Evolutionary conservation across 2,329 filamentous ascomycete species (phyloP).

Genomic region (Aureobasidium namibiae): DNA sequence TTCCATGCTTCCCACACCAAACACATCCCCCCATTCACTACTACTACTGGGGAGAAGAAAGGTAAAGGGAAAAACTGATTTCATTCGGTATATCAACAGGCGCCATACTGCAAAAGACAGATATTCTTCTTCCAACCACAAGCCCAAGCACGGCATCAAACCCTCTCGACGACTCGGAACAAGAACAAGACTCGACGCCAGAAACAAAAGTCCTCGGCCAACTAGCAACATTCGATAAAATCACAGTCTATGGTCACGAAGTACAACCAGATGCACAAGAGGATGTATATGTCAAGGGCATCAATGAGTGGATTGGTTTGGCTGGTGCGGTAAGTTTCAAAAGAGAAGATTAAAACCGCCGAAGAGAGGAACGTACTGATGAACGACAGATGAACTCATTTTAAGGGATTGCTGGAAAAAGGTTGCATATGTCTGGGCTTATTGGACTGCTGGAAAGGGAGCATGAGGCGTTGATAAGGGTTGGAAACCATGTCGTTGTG

Average conservation of each 20-base stretch:
- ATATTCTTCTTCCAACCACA: slow-evolving; percentile 15
- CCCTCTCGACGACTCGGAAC: slow-evolving; percentile 17
- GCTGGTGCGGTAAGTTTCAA: slow-evolving; percentile 55
- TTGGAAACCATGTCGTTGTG: no score
- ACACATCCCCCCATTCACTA: not conserved
- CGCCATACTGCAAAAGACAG: slow-evolving; percentile 21
- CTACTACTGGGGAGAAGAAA: not conserved
- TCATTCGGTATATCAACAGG: not conserved
- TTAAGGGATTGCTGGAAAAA: no score
- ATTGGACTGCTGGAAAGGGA: no score
- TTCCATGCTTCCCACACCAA: not conserved
- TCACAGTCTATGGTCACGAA: slow-evolving; percentile 84
- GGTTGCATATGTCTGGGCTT: no score
- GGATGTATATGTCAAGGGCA: slow-evolving; percentile 64
- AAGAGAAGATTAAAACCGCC: no score
- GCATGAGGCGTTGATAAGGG: no score
- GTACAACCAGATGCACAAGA: slow-evolving; percentile 48
- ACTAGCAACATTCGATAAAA: slow-evolving; percentile 60
- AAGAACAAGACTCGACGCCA: slow-evolving; percentile 32
- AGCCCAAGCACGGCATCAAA: not conserved
- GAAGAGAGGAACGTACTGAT: no score
- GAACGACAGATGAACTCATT: no score
- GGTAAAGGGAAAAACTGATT: not conserved
- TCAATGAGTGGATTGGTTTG: slow-evolving; percentile 74
- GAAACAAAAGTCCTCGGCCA: slow-evolving; percentile 52